Evolutionary conservation across 169 alveolate species (phyloP).

Genomic region (Eimeria acervulina): DNA sequence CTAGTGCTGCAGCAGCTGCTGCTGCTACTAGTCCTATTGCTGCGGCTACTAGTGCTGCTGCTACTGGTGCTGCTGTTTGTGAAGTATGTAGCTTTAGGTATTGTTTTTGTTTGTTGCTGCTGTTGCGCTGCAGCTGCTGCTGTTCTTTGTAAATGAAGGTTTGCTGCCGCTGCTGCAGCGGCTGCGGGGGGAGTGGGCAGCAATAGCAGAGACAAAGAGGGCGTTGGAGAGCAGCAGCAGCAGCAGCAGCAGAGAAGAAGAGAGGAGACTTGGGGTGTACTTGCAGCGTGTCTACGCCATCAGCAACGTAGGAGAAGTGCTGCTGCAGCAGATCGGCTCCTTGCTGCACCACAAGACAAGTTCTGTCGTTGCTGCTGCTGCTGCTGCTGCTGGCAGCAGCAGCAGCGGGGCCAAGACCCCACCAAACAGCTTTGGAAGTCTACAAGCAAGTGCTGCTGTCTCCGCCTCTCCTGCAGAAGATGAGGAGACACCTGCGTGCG

Average conservation of each 20-base stretch:
- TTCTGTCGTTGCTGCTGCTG: slow-evolving; percentile 44
- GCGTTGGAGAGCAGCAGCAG: slow-evolving; percentile 44
- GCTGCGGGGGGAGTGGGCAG: slow-evolving; percentile 57
- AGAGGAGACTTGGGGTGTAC: slow-evolving; percentile 54
- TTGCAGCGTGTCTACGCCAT: slow-evolving; percentile 73
- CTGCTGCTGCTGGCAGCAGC: slow-evolving; percentile 14
- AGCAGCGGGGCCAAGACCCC: slow-evolving; percentile 2
- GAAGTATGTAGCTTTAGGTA: too few relatives aligned
- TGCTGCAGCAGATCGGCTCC: slow-evolving; percentile 60
- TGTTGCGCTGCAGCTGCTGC: slow-evolving; percentile 30
- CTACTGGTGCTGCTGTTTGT: too few relatives aligned
- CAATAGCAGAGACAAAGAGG: not conserved
- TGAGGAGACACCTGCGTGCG: not conserved
- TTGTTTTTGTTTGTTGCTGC: too few relatives aligned
- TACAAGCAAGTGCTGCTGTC: not conserved
- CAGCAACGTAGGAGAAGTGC: slow-evolving; percentile 45
- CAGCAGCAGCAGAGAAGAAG: slow-evolving; percentile 73
- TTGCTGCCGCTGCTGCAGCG: slow-evolving; percentile 14
- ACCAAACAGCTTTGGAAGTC: not conserved
- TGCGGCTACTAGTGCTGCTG: not conserved
- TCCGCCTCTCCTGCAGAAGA: slow-evolving; percentile 37
- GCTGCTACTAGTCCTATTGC: not conserved
- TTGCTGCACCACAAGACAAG: slow-evolving; percentile 65
- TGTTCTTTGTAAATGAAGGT: slow-evolving; percentile 59
- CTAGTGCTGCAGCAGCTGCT: not conserved